phyloP scores from a whole-genome alignment of 495 filamentous ascomycete genomes.

The Penicillium bialowiezense region DNA sequence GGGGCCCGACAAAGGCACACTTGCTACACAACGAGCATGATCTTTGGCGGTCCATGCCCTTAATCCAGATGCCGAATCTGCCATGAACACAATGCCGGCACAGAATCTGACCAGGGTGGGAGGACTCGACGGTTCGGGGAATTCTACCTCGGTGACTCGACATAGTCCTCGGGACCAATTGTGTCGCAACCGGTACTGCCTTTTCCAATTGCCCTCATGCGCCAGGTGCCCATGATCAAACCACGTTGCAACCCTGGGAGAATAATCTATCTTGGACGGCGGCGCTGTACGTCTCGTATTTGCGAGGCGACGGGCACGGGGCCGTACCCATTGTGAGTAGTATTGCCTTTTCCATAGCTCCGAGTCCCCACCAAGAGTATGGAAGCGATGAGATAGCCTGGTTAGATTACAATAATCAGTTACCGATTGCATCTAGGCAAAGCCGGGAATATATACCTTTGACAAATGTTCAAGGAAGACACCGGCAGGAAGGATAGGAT shows the following conservation, averaged over 20 bases:
- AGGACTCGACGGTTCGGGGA: conserved; percentile 54
- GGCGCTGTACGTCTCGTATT: conserved; percentile 52
- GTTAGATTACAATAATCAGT: too few relatives aligned
- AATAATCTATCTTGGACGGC: conserved; percentile 55
- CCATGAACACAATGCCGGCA: conserved; percentile 74
- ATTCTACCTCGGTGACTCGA: conserved; percentile 69
- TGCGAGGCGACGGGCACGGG: conserved; percentile 74
- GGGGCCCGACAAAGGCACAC: conserved; percentile 15
- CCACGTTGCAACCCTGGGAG: conserved; percentile 76
- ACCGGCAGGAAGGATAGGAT: conserved; percentile 76
- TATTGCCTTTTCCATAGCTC: conserved; percentile 91
- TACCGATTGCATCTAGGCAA: too few relatives aligned
- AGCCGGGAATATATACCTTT: too few relatives aligned
- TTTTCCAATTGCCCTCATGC: conserved; percentile 73
- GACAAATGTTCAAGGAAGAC: conserved; percentile 62
- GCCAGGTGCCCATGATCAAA: conserved; percentile 67
- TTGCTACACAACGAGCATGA: conserved; percentile 36
- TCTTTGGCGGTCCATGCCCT: conserved; percentile 73
- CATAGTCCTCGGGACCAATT: conserved; percentile 90
- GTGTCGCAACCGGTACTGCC: conserved; percentile 82
- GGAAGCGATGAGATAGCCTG: conserved; percentile 76
- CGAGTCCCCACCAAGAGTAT: conserved; percentile 71
- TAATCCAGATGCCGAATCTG: conserved; percentile 65
- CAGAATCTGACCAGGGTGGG: conserved; percentile 69
- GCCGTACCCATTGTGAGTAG: conserved; percentile 85